Evolutionary conservation across 495 filamentous ascomycete genomes (phyloP), one percentile per base, ranked within the genome.

Genomic region (Pseudomonodictys pantanalensis): DNA sequence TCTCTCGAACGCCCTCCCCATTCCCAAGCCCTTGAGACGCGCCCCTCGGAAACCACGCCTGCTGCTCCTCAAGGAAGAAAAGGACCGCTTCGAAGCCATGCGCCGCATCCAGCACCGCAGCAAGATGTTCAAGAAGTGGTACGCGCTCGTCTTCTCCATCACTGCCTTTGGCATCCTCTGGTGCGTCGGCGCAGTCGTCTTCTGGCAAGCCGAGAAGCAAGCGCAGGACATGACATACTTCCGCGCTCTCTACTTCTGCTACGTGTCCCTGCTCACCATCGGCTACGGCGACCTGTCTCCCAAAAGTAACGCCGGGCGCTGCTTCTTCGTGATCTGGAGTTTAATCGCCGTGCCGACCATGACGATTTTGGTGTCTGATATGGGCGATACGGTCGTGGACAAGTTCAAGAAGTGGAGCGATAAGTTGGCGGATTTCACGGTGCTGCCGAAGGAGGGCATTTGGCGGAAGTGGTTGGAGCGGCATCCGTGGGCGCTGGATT

Each of bases 291-390:
- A 77, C 53, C 59, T 75, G 2, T 56, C 69, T 11, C 75, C 75
- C 2, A 67, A 75, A 49, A 68, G 57, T n/a, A 76, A 76, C 45
- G 67, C 70, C 2, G 75, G 75, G 0, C 57, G 73, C n/a, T 67
- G 68, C 12, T 73, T 77, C 60, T 77, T 77, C 62, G 71, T 77
- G 2, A 58, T 77, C 1, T 77, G 75, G 75, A 66, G 57, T 26
- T 73, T 86, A 0, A 73, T 86, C 29, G 83, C 84, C 25, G 79
- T 87, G 4, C 84, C 84, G 1, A 87, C 83, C 1, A 86, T 87
- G 83, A 86, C 84, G 0, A 81, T 84, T 56, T 77, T 87, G 0
- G 81, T 87, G 30, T 78, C 75, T 17, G 80, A 85, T 66, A 83
- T 86, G 78, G 83, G 81, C 50, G 79, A 85, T 56, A 87, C 84